These are phyloP conservation scores for Flaveria floridana DNA, from an alignment of 140 eudicot species.

Conservation along the genomic window DNA sequence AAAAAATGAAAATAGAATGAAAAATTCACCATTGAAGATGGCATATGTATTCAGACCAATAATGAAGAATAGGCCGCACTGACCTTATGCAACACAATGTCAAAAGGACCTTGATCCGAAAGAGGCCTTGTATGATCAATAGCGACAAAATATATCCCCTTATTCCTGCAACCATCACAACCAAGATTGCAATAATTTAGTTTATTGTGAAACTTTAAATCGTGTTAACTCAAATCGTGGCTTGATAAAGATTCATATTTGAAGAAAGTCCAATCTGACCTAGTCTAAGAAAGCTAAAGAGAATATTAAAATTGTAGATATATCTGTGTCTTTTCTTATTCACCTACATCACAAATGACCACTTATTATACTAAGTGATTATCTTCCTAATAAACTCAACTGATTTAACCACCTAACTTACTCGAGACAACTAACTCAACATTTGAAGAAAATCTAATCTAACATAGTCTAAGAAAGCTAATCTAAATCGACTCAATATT, in stretches of 20 bases:
- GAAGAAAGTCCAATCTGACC: background rate
- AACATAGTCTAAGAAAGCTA: background rate
- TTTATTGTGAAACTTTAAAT: background rate
- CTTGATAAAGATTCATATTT: too few species aligned
- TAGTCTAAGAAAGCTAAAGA: background rate
- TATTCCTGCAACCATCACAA: conserved; percentile 57
- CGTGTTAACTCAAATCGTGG: background rate
- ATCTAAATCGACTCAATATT: too few species aligned
- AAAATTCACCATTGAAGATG: conserved; percentile 36
- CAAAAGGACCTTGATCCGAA: conserved; percentile 98
- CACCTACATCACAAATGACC: background rate
- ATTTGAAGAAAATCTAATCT: background rate
- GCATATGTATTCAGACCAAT: conserved; percentile 35
- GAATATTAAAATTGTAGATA: background rate
- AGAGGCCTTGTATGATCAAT: conserved; percentile 81
- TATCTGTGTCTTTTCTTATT: too few species aligned
- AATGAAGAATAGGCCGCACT: conserved; percentile 43
- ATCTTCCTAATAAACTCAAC: background rate
- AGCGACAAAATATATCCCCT: conserved; percentile 86
- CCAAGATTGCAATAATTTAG: background rate
- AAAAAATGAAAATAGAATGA: conserved; percentile 3
- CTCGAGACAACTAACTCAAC: background rate
- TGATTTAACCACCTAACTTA: background rate
- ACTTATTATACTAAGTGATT: background rate
- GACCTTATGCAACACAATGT: conserved; percentile 94